Evolutionary conservation across 352 stramenopile species (phyloP).

Genomic region (Phytophthora lateralis): DNA sequence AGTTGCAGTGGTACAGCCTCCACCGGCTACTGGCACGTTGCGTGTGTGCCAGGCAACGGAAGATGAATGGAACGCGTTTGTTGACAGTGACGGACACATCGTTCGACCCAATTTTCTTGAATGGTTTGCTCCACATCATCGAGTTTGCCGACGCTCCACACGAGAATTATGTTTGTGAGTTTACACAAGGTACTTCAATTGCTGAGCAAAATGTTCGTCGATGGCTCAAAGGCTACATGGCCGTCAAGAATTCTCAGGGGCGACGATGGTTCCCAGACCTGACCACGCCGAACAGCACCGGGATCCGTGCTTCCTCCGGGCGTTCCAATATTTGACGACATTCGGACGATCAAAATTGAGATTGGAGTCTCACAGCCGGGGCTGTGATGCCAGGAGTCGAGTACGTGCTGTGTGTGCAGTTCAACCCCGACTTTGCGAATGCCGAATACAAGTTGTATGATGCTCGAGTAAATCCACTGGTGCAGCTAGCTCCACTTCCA

Average conservation of each 20-base stretch:
- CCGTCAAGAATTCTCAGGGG: slow-evolving; percentile 35
- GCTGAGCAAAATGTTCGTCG: no score
- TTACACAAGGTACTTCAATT: no score
- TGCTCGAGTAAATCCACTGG: no score
- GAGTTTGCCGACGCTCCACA: slow-evolving; percentile 30
- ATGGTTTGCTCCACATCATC: background rate
- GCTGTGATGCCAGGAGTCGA: no score
- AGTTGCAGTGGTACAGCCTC: slow-evolving; percentile 38
- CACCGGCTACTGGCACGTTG: slow-evolving; percentile 31
- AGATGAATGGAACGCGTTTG: slow-evolving; percentile 39
- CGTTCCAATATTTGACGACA: slow-evolving; percentile 42
- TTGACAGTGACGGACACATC: no score
- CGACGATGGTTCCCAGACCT: slow-evolving; percentile 33
- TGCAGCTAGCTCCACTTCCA: no score
- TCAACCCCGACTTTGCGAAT: no score
- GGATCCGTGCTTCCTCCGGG: slow-evolving; percentile 36
- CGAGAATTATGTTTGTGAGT: no score
- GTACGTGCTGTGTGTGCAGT: no score
- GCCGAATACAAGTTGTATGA: no score
- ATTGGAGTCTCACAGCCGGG: slow-evolving; percentile 42
- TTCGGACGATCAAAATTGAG: slow-evolving; percentile 45
- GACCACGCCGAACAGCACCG: slow-evolving; percentile 33
- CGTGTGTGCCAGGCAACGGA: slow-evolving; percentile 42
- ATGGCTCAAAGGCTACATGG: background rate
- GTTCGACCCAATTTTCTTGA: no score